Base-by-base conservation (phyloP, 495 filamentous ascomycete genomes). In the Aspergillus coremiiformis region DNA sequence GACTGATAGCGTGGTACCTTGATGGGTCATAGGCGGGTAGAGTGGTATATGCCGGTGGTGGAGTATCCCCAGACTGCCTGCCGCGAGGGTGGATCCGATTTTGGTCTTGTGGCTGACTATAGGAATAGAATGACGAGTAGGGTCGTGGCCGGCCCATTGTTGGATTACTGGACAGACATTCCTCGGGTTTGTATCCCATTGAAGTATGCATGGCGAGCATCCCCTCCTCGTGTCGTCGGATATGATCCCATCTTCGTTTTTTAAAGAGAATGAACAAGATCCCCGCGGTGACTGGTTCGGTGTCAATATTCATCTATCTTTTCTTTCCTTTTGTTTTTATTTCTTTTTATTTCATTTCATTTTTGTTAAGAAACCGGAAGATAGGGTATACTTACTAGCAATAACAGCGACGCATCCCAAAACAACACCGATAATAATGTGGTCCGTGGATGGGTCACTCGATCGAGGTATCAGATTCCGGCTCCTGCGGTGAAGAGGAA, bases 371-470 rank as follows among this genome's bases (percentile, higher is more conserved):
- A 45, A 27, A 30, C 2, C 29, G 24, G 32, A 19, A 30, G 53
- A n/a, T 12, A 48, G 17, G 30, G 43, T 17, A 19, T 19, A 56
- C 63, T 50, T 57, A 68, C 66, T 63, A 1, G 60, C 59, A 39
- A 59, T 53, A 22, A 58, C 44, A 9, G 51, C 58, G 32, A 65
- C 52, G 24, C 56, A 53, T 9, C 66, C 64, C 1, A 69, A 43
- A 0, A 69, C 64, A 5, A 62, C 61, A 0, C 66, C 66, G 44
- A 69, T 63, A 43, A 64, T 63, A 19, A 66, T 60, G 32, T 56
- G 55, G 12, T 55, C 47, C 7, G 46, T 44, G 19, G 47, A 23
- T 30, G 51, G 14, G 14, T 35, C 30, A 21, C 17, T 41, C 6
- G 37, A 41, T 41, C 37, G n/a, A 11, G 17, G 15, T 10, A 20